Evolutionary conservation across 306 rosid genomes (phyloP), one percentile per base, ranked within the genome.

Genomic region (Lathyrus aphaca): DNA sequence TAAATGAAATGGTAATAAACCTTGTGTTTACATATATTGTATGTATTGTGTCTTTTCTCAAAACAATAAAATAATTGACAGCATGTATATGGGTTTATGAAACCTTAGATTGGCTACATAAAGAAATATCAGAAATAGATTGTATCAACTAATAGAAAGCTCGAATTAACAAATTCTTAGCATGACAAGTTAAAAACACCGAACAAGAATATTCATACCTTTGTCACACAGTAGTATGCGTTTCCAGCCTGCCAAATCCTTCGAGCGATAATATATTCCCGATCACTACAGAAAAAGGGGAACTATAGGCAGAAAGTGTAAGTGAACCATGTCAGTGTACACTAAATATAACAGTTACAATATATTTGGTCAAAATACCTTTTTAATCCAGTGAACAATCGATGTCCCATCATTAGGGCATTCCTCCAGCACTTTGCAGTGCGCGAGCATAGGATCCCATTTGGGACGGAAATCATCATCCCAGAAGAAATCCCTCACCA

Each of bases 401-500:
- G 80, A 86, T 40, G 85, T 81, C 74, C 97, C 99, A 38, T 95
- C 82, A 66, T 77, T 66, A 42, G 85, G 88, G 75, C 95, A 88
- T 74, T 91, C 97, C 81, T 91, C 91, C 91, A 95, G 83, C 61
- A 89, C 86, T 80, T 91, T 83, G 75, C 80, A 82, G 74, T 84
- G 18, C 10, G 83, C 56, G 13, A 95, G 96, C 99, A 95, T 95
- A 16, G 90, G 79, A 85, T 95, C 99, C 99, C 99, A 95, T 80
- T 86, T 87, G 74, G 88, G 88, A 64, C 99, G 95, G 72, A 89
- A 91, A 72, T 95, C 97, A 81, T 95, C 99, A 74, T 95, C 99
- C 99, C 99, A 95, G 74, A 95, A 95, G 83, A 95, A 95, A 82
- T 95, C 99, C 81, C 97, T 87, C 16, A 95, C 99, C 84, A 95